Evolutionary conservation across 2,329 filamentous ascomycete species (phyloP).

Genomic region (Penicillium sp.): DNA sequence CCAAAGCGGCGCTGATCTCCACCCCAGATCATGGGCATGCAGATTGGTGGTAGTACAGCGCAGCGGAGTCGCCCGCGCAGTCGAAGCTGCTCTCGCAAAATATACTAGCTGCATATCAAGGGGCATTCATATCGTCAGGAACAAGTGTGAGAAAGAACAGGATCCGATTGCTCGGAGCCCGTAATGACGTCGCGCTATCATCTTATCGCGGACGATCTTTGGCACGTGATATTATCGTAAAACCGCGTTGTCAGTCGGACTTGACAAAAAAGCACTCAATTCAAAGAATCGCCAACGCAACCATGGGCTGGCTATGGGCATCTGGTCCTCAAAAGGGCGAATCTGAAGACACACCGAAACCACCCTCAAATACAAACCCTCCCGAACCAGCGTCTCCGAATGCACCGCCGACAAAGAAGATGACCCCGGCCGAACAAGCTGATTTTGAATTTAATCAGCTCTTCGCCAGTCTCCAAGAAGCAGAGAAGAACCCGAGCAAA

Average conservation of each 20-base stretch:
- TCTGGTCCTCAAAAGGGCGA: conserved; percentile 31
- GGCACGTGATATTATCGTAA: conserved; percentile 13
- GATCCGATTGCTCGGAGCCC: neutral
- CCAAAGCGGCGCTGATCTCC: conserved; percentile 14
- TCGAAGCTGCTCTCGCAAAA: conserved; percentile 10
- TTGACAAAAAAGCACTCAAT: conserved; percentile 1
- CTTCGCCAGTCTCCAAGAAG: conserved; percentile 49
- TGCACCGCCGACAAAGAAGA: conserved; percentile 24
- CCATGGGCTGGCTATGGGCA: conserved; percentile 50
- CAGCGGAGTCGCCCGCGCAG: neutral
- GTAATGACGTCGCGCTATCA: conserved; percentile 12
- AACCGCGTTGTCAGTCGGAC: conserved; percentile 3
- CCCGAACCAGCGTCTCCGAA: conserved; percentile 18
- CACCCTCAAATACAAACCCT: conserved; percentile 8
- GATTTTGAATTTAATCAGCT: conserved; percentile 56
- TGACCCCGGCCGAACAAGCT: conserved; percentile 48
- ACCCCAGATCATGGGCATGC: conserved; percentile 2
- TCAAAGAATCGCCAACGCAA: conserved; percentile 7
- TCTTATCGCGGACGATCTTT: conserved; percentile 4
- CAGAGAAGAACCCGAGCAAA: conserved; percentile 18
- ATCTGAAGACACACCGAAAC: conserved; percentile 14
- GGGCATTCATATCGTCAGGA: neutral
- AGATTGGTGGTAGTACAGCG: neutral
- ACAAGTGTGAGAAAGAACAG: neutral
- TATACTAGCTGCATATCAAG: conserved; percentile 23